These are phyloP conservation scores for Candida lessepsii DNA, from an alignment of 805 yeast genomes.

Conservation along the genomic window DNA sequence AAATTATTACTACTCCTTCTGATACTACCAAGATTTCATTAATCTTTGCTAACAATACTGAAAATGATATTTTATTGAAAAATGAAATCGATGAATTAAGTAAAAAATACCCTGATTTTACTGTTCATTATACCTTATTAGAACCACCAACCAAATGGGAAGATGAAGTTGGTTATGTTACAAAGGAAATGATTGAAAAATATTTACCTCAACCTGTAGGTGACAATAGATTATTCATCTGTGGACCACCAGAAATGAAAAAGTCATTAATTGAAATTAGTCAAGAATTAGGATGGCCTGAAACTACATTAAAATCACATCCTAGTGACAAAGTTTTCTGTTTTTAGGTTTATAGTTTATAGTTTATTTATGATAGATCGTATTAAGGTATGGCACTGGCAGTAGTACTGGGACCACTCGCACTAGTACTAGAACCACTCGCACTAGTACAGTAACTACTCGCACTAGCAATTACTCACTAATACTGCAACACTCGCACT, in stretches of 20 bases:
- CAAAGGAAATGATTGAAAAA: conserved; percentile 54
- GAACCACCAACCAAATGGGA: conserved; percentile 48
- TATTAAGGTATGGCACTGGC: too few species aligned
- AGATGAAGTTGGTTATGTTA: conserved; percentile 59
- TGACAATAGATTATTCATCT: conserved; percentile 60
- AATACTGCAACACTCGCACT: too few species aligned
- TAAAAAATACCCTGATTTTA: conserved; percentile 58
- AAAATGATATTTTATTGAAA: conserved; percentile 70
- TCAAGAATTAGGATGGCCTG: conserved; percentile 61
- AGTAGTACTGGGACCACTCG: too few species aligned
- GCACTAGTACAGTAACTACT: too few species aligned
- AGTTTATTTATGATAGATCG: too few species aligned
- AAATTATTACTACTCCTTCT: conserved; percentile 65
- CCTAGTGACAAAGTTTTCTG: conserved; percentile 60
- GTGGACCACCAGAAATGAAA: conserved; percentile 77
- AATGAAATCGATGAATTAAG: conserved; percentile 72
- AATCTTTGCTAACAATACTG: conserved; percentile 72
- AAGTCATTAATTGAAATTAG: conserved; percentile 49
- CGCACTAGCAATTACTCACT: too few species aligned
- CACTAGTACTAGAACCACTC: too few species aligned
- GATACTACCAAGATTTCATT: conserved; percentile 61
- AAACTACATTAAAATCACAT: conserved; percentile 43
- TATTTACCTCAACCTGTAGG: conserved; percentile 50
- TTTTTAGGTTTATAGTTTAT: conserved; percentile 29
- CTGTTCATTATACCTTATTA: conserved; percentile 57